These are phyloP conservation scores for Plectranthus barbatus DNA, from an alignment of 257 asterid genomes.

Conservation along the genomic window DNA sequence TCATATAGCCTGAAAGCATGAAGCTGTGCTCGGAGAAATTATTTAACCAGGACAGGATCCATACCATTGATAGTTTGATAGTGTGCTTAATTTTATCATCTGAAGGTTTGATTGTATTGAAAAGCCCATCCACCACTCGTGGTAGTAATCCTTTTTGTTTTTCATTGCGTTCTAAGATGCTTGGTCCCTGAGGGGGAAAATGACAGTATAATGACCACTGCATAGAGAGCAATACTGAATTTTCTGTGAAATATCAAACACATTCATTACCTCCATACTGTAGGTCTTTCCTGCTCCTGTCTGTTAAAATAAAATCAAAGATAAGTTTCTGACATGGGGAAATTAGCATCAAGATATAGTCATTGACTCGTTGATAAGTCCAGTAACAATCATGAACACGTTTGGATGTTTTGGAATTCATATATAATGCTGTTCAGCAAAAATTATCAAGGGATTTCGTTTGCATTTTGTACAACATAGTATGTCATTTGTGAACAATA, in stretches of 20 bases:
- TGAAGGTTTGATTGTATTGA: slow-evolving; percentile 35
- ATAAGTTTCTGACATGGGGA: background rate
- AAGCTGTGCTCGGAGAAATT: background rate
- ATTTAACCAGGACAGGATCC: slow-evolving; percentile 1
- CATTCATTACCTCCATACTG: slow-evolving; percentile 66
- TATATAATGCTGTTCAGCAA: background rate
- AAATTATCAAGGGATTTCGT: background rate
- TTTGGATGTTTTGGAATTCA: background rate
- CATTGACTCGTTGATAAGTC: background rate
- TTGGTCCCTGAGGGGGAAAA: slow-evolving; percentile 50
- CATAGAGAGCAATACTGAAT: background rate
- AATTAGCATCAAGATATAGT: background rate
- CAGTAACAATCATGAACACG: background rate
- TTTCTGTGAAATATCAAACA: slow-evolving; percentile 5
- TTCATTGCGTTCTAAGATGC: slow-evolving; percentile 38
- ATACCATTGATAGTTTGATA: slow-evolving; percentile 74
- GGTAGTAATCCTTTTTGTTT: slow-evolving; percentile 58
- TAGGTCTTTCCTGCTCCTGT: slow-evolving; percentile 95
- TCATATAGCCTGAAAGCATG: slow-evolving; percentile 4
- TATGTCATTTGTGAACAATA: background rate
- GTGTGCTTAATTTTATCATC: slow-evolving; percentile 32
- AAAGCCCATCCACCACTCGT: slow-evolving; percentile 67
- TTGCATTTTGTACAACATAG: background rate
- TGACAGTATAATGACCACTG: slow-evolving; percentile 1
- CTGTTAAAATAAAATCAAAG: slow-evolving; percentile 32